Base-by-base conservation (phyloP, 306 rosid species). In the Cicer bijugum region DNA sequence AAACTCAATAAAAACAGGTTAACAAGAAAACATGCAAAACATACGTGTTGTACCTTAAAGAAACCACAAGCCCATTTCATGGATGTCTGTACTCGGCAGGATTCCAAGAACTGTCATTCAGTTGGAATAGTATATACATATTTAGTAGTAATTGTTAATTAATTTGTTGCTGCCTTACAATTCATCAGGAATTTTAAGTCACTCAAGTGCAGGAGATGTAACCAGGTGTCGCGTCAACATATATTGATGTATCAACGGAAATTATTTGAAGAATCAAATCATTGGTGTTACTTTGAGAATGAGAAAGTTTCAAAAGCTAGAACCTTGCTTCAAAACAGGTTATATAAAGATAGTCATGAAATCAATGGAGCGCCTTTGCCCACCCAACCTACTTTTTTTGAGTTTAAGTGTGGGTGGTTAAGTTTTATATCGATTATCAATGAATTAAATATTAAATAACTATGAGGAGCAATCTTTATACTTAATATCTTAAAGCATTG, bases 61-160 rank as follows among this genome's bases (percentile, higher is more conserved):
- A 77, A 86, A 78, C 77, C 73, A 71, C 81, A 81, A 20, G 75
- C 75, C 45, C 71, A 60, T 55, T 77, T 83, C 58, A 46, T 75
- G 86, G 76, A 42, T 69, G 40, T 33, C 20, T 61, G 62, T 68
- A 57, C 51, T 63, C 1, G n/a, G 38, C n/a, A 53, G 70, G 86
- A 85, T 89, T 85, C 93, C 85, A 37, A 77, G 46, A 68, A 68
- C 82, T 78, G 81, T 74, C 78, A 64, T 66, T 75, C 78, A 68
- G 75, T 80, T 12, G 33, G 62, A 28, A 10, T 4, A 67, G 40
- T 62, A 61, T 58, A 56, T 28, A 28, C 0, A 28, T 23, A 28
- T 3, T 28, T 28, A 28, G 33, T 28, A 59, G 74, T 72, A 45
- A 69, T 81, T 61, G 19, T 28, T 71, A 33, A 37, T 39, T 48